Conservation (phyloP, 495 filamentous ascomycete genomes). For the Aspergillus egyptiacus region DNA sequence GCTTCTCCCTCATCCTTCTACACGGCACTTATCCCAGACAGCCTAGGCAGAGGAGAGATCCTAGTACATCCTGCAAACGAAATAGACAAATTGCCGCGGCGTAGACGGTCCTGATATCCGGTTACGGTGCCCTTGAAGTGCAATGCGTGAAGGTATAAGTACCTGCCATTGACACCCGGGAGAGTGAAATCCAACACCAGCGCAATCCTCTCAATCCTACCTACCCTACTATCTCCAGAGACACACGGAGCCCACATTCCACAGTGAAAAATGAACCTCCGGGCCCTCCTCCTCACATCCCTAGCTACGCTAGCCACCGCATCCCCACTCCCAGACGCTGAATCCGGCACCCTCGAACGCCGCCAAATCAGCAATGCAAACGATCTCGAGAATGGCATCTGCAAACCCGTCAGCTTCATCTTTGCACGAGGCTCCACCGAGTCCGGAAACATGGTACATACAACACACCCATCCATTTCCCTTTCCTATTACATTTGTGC, state of each 20-base stretch:
- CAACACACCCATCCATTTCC: neutral
- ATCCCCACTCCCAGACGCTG: conserved; percentile 9
- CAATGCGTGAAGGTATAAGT: too few relatives aligned
- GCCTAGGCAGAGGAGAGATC: neutral
- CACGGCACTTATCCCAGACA: too few relatives aligned
- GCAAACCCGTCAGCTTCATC: conserved; percentile 46
- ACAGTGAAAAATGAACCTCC: conserved; percentile 5
- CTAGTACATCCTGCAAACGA: too few relatives aligned
- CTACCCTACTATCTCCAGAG: neutral
- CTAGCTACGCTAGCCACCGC: conserved; percentile 18
- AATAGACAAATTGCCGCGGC: too few relatives aligned
- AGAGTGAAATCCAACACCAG: too few relatives aligned
- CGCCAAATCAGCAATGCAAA: conserved; percentile 22
- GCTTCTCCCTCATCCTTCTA: too few relatives aligned
- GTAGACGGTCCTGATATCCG: too few relatives aligned
- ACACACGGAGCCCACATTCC: neutral
- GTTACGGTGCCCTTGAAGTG: too few relatives aligned
- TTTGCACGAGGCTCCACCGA: conserved; percentile 48
- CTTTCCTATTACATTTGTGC: neutral
- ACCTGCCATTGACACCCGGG: too few relatives aligned
- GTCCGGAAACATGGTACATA: conserved; percentile 45
- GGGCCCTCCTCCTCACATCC: conserved; percentile 13
- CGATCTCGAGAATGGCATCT: conserved; percentile 39
- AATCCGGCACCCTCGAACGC: conserved; percentile 2
- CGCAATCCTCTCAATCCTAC: neutral